Percentiles rank a stretch among this genome's conserved stretches.
phyloP scores from a whole-genome alignment of 192 early-diverging fungal species.

The Coemansia sp. region DNA sequence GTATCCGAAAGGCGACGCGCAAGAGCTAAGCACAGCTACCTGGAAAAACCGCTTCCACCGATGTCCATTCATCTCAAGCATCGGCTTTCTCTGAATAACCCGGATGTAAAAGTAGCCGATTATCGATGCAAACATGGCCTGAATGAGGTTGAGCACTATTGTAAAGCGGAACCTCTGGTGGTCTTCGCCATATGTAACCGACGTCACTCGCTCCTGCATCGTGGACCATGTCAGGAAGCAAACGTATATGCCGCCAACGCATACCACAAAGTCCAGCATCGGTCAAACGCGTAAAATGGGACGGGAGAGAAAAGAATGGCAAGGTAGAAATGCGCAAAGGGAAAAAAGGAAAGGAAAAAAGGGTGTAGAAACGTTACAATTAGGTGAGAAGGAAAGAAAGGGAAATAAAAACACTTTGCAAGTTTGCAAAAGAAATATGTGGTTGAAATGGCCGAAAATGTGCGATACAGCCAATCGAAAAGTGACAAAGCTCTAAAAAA shows the following conservation, averaged over 20 bases:
- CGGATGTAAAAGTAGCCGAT: constrained; percentile 78
- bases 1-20: constrained; percentile 91
- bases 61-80: constrained; percentile 45
- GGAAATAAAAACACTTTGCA: neutral
- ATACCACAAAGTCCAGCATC: constrained; percentile 67
- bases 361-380: neutral
- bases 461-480: neutral
- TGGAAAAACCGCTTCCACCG: constrained; percentile 70
- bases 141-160: constrained; percentile 87
- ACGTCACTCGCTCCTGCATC: constrained; percentile 91
- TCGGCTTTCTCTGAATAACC: constrained; percentile 53
- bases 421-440: neutral
- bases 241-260: constrained; percentile 83
- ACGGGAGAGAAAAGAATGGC: no score
- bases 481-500: neutral
- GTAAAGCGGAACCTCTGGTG: constrained; percentile 80
- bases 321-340: neutral
- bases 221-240: constrained; percentile 98
- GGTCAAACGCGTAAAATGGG: neutral
- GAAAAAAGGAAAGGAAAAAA: neutral
- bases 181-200: constrained; percentile 72
- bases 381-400: neutral
- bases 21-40: constrained; percentile 72
- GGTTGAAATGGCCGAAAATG: neutral
- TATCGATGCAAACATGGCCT: constrained; percentile 74